A percentile compares a stretch with the other conserved stretches of the same genome.
phyloP scores from a whole-genome alignment of 2,329 filamentous ascomycete genomes.

The Alternaria alternata region DNA sequence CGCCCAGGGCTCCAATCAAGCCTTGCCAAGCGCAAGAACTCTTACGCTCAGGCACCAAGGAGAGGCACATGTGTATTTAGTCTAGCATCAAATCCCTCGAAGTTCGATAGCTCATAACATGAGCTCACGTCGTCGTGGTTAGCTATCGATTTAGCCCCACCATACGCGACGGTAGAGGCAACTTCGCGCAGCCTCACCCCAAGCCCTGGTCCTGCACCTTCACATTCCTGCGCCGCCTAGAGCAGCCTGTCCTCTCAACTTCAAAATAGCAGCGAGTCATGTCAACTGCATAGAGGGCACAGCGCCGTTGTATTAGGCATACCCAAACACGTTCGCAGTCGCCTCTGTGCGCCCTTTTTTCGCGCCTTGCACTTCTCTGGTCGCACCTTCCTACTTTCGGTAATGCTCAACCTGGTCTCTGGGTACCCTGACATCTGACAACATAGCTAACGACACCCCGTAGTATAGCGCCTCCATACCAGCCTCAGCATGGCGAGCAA shows the following conservation, averaged over 20 bases:
- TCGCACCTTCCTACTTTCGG: constrained; percentile 13
- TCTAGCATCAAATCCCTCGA: background rate
- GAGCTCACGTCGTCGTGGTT: constrained; percentile 13
- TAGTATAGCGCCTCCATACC: background rate
- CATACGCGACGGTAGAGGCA: constrained; percentile 25
- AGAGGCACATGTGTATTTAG: background rate
- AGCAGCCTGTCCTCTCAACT: background rate
- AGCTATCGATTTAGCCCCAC: constrained; percentile 16
- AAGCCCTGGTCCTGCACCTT: background rate
- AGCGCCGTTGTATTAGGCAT: background rate
- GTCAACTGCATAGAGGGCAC: background rate
- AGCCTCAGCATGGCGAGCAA: constrained; percentile 33
- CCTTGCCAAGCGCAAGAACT: constrained; percentile 13
- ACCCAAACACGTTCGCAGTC: background rate
- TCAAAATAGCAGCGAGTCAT: constrained; percentile 1
- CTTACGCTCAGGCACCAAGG: constrained; percentile 2
- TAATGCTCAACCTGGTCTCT: constrained; percentile 1
- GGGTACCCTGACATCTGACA: constrained; percentile 4
- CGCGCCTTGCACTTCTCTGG: constrained; percentile 2
- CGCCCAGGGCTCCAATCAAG: constrained; percentile 10
- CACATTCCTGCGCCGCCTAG: background rate
- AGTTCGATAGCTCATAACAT: constrained; percentile 19
- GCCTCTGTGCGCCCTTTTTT: background rate
- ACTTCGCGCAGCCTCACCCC: constrained; percentile 1
- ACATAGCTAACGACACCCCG: background rate